Conservation (phyloP, 768 basidiomycete species). For the Serendipita sp. region DNA sequence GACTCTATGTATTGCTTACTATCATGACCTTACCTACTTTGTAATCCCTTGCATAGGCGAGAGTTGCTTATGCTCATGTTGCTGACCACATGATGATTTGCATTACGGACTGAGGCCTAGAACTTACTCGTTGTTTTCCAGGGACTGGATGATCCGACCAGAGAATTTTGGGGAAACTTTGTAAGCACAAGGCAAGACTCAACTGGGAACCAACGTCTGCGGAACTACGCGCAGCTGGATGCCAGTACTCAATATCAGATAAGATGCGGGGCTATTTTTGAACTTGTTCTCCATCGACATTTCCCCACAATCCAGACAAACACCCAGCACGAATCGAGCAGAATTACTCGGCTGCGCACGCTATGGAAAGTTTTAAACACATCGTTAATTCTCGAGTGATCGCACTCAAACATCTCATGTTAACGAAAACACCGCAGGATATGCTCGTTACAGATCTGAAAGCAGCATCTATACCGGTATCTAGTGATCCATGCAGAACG, state of each 20-base stretch:
- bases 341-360: neutral
- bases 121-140: no score
- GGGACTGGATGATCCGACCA: no score
- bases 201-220: no score
- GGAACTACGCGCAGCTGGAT: no score
- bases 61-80: no score
- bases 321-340: no score
- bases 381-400: neutral
- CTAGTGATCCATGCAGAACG: slow-evolving; percentile 17
- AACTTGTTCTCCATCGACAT: neutral
- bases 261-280: neutral
- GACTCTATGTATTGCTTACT: neutral
- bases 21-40: no score
- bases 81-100: no score
- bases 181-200: no score
- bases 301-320: no score
- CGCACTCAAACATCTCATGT: neutral
- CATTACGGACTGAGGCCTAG: no score
- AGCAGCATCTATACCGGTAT: slow-evolving; percentile 16
- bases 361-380: neutral
- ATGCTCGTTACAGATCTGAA: slow-evolving; percentile 13
- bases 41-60: neutral
- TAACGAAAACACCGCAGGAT: slow-evolving; percentile 7
- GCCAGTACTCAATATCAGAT: neutral
- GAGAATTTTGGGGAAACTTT: no score